These are phyloP conservation scores for Suillus variegatus DNA, from an alignment of 768 basidiomycete species.

Conservation along the genomic window DNA sequence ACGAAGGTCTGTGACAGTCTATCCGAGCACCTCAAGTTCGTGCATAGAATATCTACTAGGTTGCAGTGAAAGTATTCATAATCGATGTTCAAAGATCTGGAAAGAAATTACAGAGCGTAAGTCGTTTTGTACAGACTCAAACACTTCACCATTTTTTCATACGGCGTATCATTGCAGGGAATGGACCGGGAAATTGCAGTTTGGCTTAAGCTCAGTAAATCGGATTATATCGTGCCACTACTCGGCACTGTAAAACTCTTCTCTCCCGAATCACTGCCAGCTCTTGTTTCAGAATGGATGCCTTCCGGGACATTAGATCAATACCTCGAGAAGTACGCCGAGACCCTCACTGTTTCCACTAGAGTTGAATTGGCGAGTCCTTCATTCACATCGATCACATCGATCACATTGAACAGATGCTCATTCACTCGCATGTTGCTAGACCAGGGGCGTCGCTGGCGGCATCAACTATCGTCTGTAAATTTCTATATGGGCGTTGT, in stretches of 20 bases:
- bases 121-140: background rate
- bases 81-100: background rate
- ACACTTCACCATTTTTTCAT: background rate
- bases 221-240: background rate
- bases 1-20: background rate
- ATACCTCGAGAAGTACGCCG: background rate
- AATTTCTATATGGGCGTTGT: background rate
- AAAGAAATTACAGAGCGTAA: background rate
- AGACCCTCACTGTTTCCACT: background rate
- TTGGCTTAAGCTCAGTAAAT: background rate
- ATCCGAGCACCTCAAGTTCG: background rate
- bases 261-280: background rate
- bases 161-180: background rate
- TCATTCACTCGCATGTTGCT: background rate
- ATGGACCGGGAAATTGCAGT: background rate
- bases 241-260: background rate
- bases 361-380: background rate
- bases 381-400: background rate
- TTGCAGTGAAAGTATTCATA: background rate
- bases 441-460: conserved; percentile 15
- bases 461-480: conserved; percentile 18
- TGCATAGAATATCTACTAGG: background rate
- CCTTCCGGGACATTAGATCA: background rate
- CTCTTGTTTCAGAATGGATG: background rate
- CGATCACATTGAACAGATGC: background rate